Evolutionary conservation across 2,329 filamentous ascomycete genomes (phyloP).

Genomic region (Claviceps digitariae): DNA sequence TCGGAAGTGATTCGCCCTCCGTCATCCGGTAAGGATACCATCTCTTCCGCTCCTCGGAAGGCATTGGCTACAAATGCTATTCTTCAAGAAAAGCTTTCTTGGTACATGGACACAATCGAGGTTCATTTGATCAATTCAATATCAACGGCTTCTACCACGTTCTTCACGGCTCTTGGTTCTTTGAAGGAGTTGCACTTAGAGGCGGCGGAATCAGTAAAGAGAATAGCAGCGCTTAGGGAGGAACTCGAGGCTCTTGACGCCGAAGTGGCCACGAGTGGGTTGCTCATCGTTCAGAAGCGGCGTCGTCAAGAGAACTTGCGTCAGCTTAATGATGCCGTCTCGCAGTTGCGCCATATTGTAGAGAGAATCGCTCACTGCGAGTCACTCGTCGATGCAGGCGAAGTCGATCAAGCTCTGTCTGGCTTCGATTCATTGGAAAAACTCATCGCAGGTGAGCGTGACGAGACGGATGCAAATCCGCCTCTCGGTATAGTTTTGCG

Average conservation of each 20-base stretch:
- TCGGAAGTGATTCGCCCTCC: slow-evolving; percentile 81
- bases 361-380: slow-evolving; percentile 65
- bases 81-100: slow-evolving; percentile 92
- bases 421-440: slow-evolving; percentile 66
- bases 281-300: slow-evolving; percentile 75
- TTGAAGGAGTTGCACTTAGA: slow-evolving; percentile 84
- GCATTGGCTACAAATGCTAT: slow-evolving; percentile 93
- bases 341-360: slow-evolving; percentile 70
- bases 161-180: slow-evolving; percentile 87
- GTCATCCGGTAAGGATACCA: slow-evolving; percentile 38
- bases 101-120: slow-evolving; percentile 99
- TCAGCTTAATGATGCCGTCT: slow-evolving; percentile 67
- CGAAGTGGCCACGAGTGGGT: slow-evolving; percentile 72
- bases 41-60: slow-evolving; percentile 57
- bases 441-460: slow-evolving; percentile 61
- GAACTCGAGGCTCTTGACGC: slow-evolving; percentile 72
- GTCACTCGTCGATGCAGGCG: slow-evolving; percentile 65
- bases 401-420: slow-evolving; percentile 67
- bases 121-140: slow-evolving; percentile 95
- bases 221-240: slow-evolving; percentile 67
- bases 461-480: slow-evolving; percentile 20
- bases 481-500: slow-evolving; percentile 28
- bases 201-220: slow-evolving; percentile 76
- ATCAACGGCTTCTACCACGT: slow-evolving; percentile 86
- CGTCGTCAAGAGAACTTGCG: slow-evolving; percentile 72